phyloP scores from a whole-genome alignment of 805 yeast genomes.

The Metschnikowia continentalis region DNA sequence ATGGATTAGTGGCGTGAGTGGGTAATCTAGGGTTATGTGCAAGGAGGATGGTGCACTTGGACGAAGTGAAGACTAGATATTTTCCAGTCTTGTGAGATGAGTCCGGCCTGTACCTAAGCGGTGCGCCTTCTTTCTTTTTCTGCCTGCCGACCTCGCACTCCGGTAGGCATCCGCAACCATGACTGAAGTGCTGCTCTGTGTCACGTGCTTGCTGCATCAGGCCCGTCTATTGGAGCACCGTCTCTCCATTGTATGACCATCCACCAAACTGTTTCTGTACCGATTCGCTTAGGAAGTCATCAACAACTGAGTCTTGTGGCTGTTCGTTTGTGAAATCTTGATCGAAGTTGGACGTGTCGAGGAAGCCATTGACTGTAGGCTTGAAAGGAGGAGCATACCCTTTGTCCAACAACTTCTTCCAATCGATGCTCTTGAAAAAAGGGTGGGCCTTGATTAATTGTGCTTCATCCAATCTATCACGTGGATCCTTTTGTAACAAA shows the following conservation, averaged over 20 bases:
- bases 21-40: not conserved
- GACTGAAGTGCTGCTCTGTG: not conserved
- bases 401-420: conserved; percentile 77
- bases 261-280: conserved; percentile 99
- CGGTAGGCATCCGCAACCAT: not conserved
- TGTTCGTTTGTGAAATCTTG: conserved; percentile 86
- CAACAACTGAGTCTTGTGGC: conserved; percentile 94
- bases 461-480: conserved; percentile 75
- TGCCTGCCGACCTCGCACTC: not conserved
- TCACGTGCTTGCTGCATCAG: not conserved
- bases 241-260: conserved; percentile 88
- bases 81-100: conserved; percentile 5
- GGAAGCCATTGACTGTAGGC: conserved; percentile 80
- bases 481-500: conserved; percentile 81
- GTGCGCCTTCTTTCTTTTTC: not conserved
- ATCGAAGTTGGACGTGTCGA: conserved; percentile 92
- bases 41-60: not conserved
- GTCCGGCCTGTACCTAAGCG: conserved; percentile 1
- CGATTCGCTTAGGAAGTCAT: conserved; percentile 83
- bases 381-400: conserved; percentile 94
- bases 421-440: conserved; percentile 85
- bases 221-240: conserved; percentile 14
- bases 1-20: not conserved
- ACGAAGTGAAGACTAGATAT: not conserved
- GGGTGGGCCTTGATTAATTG: conserved; percentile 78